Evolutionary conservation across 2,329 filamentous ascomycete species (phyloP), one percentile per base, ranked within the genome.

Genomic region (Cadophora malorum): DNA sequence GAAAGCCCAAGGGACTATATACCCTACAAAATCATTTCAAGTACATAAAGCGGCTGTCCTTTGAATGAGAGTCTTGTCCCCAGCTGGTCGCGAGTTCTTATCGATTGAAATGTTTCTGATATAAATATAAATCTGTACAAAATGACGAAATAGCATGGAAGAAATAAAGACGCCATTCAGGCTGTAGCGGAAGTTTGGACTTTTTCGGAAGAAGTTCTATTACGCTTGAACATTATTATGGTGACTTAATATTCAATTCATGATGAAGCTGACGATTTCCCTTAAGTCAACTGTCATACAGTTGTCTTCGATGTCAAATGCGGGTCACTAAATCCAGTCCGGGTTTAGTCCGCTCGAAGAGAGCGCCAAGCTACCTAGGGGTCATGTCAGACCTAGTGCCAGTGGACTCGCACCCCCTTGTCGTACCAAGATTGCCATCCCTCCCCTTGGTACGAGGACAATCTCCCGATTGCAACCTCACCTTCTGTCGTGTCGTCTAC

Each of bases 401-500:
- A 31, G n/a, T 41, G 55, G 35, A 59, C 56, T 41, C 21, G 35
- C 31, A 58, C 19, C 0, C 55, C 55, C 55, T 38, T 58, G 55
- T 41, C 56, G 33, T 59, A 58, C n/a, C 33, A 58, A 38, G 33
- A 38, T 38, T 35, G 14, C 10, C 35, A 45, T 41, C 56, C 21
- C 56, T 58, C 38, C 35, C 19, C 12, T 45, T 19, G 21, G 59
- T 33, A n/a, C 35, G 41, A 47, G 59, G 59, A 28, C 59, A 62
- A 33, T 49, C 41, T 62, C 16, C 25, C 41, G 8, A 50, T 16
- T 31, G 45, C 25, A 62, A 31, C 41, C 59, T 61, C 41, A 50
- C 38, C 33, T 50, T 50, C 28, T 49, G 25, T 62, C 59, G 41
- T 33, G 41, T 41, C 41, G 25, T 47, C 21, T n/a, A n/a, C 16